Evolutionary conservation across 2,329 filamentous ascomycete genomes (phyloP), one percentile per base, ranked within the genome.

Genomic region (Alternaria brassicicola): DNA sequence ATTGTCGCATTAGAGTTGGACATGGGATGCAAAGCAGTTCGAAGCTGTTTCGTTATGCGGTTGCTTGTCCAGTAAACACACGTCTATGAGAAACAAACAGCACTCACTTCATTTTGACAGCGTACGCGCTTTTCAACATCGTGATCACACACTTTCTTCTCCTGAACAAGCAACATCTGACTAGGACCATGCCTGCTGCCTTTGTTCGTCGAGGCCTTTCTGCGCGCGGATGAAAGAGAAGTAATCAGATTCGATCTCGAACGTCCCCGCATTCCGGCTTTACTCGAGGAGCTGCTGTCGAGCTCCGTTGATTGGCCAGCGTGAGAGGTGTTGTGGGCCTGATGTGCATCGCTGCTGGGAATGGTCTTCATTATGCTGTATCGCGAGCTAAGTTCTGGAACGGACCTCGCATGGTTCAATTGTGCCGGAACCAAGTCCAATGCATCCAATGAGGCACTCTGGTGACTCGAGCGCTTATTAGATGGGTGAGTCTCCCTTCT

Each of bases 31-130:
- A 57, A 50, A 62, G 53, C 61, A 56, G 31, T 58, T 60, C 58
- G 65, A 72, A 69, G 67, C 70, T 33, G 66, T 68, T 72, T 73
- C 66, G 57, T 70, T 58, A 67, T 66, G 65, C 65, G 49, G 57
- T 35, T 38, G 55, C 47, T 64, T 53, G 60, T 58, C 62, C 58
- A 64, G 64, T 65, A 56, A 64, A 65, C 33, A 60, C 50, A 41
- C 46, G 38, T 55, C 38, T 52, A 45, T n/a, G 49, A 52, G 59
- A 74, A 66, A 66, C 59, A 64, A 57, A 55, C 47, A 31, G 57
- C 58, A 77, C 74, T 74, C 60, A 76, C 74, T 60, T 71, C 70
- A 61, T 67, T 61, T 61, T 60, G 65, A 52, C 50, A 63, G 31
- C 49, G 62, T 53, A 61, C 49, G 13, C 52, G 57, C 52, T 64